Evolutionary conservation across 1,284 basidiomycete species (phyloP).

Genomic region (Sanghuangporus weigelae): DNA sequence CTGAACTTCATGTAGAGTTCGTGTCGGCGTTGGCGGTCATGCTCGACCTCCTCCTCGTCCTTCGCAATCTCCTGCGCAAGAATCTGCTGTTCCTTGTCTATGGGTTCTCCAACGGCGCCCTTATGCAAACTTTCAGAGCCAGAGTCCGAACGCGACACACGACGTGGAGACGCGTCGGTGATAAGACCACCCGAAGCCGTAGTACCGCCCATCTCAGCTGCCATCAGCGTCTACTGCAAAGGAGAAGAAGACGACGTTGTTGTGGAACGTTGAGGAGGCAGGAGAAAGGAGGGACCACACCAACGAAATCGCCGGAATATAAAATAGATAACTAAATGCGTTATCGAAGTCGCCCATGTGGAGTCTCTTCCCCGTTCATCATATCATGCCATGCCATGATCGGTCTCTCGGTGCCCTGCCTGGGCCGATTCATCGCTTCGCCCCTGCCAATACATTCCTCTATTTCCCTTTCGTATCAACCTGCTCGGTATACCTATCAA

Average conservation of each 20-base stretch:
- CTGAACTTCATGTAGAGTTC: conserved; percentile 28
- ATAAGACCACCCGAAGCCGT: background rate
- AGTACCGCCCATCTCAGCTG: background rate
- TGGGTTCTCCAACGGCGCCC: background rate
- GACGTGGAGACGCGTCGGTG: background rate
- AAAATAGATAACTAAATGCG: background rate
- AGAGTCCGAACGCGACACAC: background rate
- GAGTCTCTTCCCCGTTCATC: background rate
- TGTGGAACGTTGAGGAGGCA: too few species aligned
- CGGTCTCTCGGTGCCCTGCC: background rate
- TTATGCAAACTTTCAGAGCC: conserved; percentile 11
- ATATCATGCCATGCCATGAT: background rate
- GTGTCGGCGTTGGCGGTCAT: conserved; percentile 20
- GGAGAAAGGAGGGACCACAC: background rate
- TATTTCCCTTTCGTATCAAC: background rate
- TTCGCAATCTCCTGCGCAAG: conserved; percentile 16
- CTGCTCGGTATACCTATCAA: too few species aligned
- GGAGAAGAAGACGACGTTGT: background rate
- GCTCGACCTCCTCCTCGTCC: conserved; percentile 24
- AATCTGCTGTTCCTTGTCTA: conserved; percentile 23
- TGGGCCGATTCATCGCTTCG: background rate
- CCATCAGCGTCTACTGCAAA: background rate
- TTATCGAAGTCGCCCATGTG: background rate
- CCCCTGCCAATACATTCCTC: background rate
- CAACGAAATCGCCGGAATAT: background rate